Evolutionary conservation across 1,139 yeast species (phyloP), one percentile per base, ranked within the genome.

Genomic region (Saccharomyces hybrid): DNA sequence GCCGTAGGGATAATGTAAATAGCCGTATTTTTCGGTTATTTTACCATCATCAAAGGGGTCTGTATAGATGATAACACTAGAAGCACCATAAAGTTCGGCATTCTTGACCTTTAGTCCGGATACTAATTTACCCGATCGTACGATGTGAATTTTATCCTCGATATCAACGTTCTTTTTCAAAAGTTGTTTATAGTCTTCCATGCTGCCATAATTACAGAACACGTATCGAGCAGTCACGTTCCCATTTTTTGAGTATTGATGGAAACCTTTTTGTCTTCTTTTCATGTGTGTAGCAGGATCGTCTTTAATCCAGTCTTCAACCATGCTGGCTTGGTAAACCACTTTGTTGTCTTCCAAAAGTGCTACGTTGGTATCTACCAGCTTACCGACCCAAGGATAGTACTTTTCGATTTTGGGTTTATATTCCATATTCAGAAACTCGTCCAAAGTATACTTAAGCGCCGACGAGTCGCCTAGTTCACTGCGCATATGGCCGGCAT

Each of bases 251-350:
- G 87, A 80, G 64, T 83, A 85, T 1, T 84, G 86, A 63, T 84
- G 83, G 69, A 80, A 85, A 0, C 84, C 79, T 0, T 84, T 84
- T 2, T 77, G 73, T 28, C 70, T 64, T 50, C 71, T 73, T 9
- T 65, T 59, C 19, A 73, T 76, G 48, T 74, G 55, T 2, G 89
- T 75, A 34, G 86, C 80, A 9, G 86, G 61, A n/a, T 72, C 81
- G 62, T 88, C 96, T 70, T 88, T 96, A 61, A 75, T 73, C 11
- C 72, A 81, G 62, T 88, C 96, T 70, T 89, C 96, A 61, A 75
- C 73, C 62, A 88, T 75, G 0, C 82, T 75, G 0, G 96, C 89
- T 52, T 75, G 72, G 67, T 80, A 88, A 26, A 78, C 68, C 7
- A 77, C 68, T 9, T 73, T 63, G 2, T 58, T 68, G 11, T 71